A percentile compares a stretch with the other conserved stretches of the same genome.
Evolutionary conservation across 768 basidiomycete species (phyloP).

Genomic region (Kwoniella sp.): DNA sequence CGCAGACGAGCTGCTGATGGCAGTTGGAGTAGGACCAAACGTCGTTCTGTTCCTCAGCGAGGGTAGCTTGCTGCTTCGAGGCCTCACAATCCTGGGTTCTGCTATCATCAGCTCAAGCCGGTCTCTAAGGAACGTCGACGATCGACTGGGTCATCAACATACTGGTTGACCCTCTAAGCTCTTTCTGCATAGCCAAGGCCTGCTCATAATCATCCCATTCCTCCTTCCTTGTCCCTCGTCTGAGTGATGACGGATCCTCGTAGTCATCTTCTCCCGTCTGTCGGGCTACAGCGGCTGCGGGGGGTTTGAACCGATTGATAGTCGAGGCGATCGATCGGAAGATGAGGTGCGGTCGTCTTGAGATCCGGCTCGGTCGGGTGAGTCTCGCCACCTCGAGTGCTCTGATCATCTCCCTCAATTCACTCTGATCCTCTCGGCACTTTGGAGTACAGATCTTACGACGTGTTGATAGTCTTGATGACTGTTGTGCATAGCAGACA

Average conservation of each 20-base stretch:
- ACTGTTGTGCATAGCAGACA: background rate
- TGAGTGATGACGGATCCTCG: background rate
- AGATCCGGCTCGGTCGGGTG: slow-evolving; percentile 32
- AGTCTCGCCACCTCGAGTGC: slow-evolving; percentile 28
- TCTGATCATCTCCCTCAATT: slow-evolving; percentile 6
- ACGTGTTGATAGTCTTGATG: background rate
- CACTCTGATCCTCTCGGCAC: background rate
- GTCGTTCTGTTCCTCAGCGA: slow-evolving; percentile 5
- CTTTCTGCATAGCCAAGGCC: slow-evolving; percentile 13
- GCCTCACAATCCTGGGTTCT: background rate
- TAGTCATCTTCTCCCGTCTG: background rate
- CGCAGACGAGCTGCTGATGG: slow-evolving; percentile 2
- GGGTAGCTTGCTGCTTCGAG: slow-evolving; percentile 8
- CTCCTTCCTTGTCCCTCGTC: background rate
- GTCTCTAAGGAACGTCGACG: too few relatives aligned
- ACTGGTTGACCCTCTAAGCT: background rate
- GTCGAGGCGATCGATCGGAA: slow-evolving; percentile 6
- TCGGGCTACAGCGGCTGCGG: background rate
- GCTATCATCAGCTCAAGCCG: background rate
- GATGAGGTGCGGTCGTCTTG: slow-evolving; percentile 26
- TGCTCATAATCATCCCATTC: slow-evolving; percentile 24
- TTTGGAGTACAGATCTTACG: too few relatives aligned
- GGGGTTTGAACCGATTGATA: background rate
- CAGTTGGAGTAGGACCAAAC: slow-evolving; percentile 6
- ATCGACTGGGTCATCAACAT: background rate